Percentiles rank a stretch among this genome's conserved stretches.
Conservation (phyloP, 2,329 filamentous ascomycete species). For the Aspergillaceae sp. region DNA sequence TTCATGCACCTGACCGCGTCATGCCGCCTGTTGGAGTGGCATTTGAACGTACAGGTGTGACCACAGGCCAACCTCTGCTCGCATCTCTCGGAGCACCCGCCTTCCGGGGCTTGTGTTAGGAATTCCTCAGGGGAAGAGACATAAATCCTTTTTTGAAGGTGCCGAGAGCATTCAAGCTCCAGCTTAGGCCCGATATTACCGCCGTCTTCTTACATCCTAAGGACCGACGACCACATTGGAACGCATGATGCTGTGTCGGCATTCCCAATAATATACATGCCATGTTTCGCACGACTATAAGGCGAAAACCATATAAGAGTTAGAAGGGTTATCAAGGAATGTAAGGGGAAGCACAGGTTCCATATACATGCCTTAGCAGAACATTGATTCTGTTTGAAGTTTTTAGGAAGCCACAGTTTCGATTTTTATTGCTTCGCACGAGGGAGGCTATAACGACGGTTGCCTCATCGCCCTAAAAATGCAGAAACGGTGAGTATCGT, state of each 20-base stretch:
- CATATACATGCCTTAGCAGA: constrained; percentile 22
- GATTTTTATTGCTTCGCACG: constrained; percentile 57
- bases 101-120: no score
- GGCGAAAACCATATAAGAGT: not conserved
- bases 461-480: constrained; percentile 70
- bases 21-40: constrained; percentile 6
- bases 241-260: constrained; percentile 5
- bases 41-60: constrained; percentile 7
- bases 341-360: no score
- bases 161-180: constrained; percentile 6
- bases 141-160: not conserved
- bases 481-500: constrained; percentile 59
- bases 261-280: constrained; percentile 12
- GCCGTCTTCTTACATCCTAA: not conserved
- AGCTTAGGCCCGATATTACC: constrained; percentile 3
- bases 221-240: constrained; percentile 9
- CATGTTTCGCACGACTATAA: constrained; percentile 9
- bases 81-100: not conserved
- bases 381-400: constrained; percentile 63
- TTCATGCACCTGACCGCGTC: constrained; percentile 5
- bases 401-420: constrained; percentile 56
- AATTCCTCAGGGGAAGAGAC: no score
- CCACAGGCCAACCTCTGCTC: constrained; percentile 4
- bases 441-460: constrained; percentile 62
- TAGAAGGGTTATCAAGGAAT: no score